Evolutionary conservation across 73 alveolate species (phyloP).

Genomic region (Blepharisma japonicum): DNA sequence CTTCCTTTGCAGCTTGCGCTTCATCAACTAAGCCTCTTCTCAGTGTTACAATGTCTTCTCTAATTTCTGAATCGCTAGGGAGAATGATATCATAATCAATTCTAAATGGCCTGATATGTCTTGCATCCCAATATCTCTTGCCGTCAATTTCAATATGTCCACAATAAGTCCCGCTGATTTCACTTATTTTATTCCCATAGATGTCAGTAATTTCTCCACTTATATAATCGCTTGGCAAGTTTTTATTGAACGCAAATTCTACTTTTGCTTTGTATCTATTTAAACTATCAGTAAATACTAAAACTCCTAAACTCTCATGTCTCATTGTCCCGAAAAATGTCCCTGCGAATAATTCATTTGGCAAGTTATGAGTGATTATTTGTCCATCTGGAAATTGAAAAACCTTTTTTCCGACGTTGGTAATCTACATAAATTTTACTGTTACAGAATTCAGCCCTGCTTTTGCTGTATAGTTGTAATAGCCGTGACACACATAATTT

Average conservation of each 20-base stretch:
- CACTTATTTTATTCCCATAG: slow-evolving; percentile 49
- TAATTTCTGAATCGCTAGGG: slow-evolving; percentile 70
- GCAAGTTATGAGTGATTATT: slow-evolving; percentile 43
- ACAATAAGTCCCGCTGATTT: slow-evolving; percentile 79
- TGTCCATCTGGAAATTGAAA: slow-evolving; percentile 73
- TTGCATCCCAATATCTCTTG: slow-evolving; percentile 93
- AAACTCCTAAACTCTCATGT: slow-evolving; percentile 56
- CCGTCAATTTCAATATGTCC: slow-evolving; percentile 94
- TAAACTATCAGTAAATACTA: slow-evolving; percentile 56
- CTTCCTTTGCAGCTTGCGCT: slow-evolving; percentile 88
- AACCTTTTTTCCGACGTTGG: slow-evolving; percentile 61
- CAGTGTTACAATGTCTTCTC: slow-evolving; percentile 70
- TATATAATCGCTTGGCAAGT: slow-evolving; percentile 74
- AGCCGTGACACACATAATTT: slow-evolving; percentile 47
- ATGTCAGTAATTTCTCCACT: slow-evolving; percentile 68
- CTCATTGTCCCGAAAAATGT: slow-evolving; percentile 71
- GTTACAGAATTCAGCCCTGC: slow-evolving; percentile 78
- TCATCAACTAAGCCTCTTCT: slow-evolving; percentile 67
- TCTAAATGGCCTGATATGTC: slow-evolving; percentile 51
- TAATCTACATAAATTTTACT: slow-evolving; percentile 40
- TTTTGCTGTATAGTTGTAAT: slow-evolving; percentile 64
- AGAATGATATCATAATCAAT: slow-evolving; percentile 31
- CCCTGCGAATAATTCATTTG: slow-evolving; percentile 66
- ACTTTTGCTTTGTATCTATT: slow-evolving; percentile 47
- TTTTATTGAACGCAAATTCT: slow-evolving; percentile 56